phyloP scores from a whole-genome alignment of 495 filamentous ascomycete genomes.

The Chaetomium tenue region DNA sequence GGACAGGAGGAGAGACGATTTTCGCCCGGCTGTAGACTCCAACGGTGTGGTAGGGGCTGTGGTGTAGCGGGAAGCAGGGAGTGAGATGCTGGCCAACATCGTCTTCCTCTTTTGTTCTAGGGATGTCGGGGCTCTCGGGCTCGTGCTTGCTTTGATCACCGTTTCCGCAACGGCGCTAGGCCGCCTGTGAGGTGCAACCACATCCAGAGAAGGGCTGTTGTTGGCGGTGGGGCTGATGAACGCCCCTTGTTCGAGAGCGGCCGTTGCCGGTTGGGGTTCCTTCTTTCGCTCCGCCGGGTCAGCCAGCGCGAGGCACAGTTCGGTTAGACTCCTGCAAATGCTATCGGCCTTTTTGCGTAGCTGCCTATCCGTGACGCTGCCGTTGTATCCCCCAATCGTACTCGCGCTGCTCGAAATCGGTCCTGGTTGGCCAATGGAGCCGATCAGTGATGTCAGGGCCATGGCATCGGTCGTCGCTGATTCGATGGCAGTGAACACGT shows the following conservation, averaged over 20 bases:
- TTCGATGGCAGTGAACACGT: constrained; percentile 79
- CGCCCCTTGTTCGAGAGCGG: constrained; percentile 32
- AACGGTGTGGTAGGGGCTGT: constrained; percentile 33
- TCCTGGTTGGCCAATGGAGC: constrained; percentile 58
- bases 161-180: constrained; percentile 39
- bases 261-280: constrained; percentile 27
- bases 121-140: constrained; percentile 64
- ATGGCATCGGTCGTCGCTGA: constrained; percentile 78
- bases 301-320: constrained; percentile 83
- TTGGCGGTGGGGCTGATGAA: constrained; percentile 39
- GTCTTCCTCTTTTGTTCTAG: constrained; percentile 71
- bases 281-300: constrained; percentile 49
- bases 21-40: constrained; percentile 39
- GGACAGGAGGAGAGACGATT: constrained; percentile 47
- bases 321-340: constrained; percentile 87
- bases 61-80: constrained; percentile 42
- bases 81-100: constrained; percentile 50
- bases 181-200: constrained; percentile 37
- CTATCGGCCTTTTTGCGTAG: constrained; percentile 87
- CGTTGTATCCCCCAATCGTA: constrained; percentile 56
- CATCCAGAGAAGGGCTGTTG: constrained; percentile 36
- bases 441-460: constrained; percentile 69
- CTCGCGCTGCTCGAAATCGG: constrained; percentile 61
- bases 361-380: constrained; percentile 69
- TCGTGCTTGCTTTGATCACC: constrained; percentile 43